Percentiles rank a stretch among this genome's conserved stretches.
phyloP scores from a whole-genome alignment of 202 grass and related monocot genomes.

The Digitaria exilis region DNA sequence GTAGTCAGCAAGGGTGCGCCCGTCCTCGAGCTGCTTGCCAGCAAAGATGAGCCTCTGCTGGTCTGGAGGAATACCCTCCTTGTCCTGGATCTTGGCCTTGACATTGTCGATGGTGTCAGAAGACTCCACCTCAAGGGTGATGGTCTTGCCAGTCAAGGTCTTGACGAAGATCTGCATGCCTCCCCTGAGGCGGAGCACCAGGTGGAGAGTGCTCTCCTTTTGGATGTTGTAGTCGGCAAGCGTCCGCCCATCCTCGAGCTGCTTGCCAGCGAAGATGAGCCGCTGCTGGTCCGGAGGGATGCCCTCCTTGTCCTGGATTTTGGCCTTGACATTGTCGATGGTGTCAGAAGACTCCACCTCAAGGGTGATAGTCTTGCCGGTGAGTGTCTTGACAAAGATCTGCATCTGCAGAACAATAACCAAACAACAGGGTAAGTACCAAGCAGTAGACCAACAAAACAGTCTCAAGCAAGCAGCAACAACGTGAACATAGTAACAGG shows the following conservation, averaged over 20 bases:
- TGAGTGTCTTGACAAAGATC: conserved; percentile 55
- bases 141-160: too few relatives aligned
- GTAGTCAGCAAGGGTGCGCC: conserved; percentile 44
- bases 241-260: conserved; percentile 49
- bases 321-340: conserved; percentile 61
- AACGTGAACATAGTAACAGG: background rate
- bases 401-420: conserved; percentile 58
- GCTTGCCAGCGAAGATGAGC: conserved; percentile 49
- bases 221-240: conserved; percentile 63
- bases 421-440: background rate
- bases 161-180: too few relatives aligned
- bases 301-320: conserved; percentile 75
- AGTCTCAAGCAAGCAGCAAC: background rate
- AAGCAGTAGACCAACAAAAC: background rate
- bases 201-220: conserved; percentile 59
- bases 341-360: conserved; percentile 59
- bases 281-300: conserved; percentile 67
- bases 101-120: too few relatives aligned
- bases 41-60: conserved; percentile 57
- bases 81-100: too few relatives aligned
- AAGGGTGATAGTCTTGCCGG: conserved; percentile 62
- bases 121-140: too few relatives aligned
- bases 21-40: conserved; percentile 54
- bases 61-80: conserved; percentile 48
- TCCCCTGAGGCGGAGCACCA: too few relatives aligned